Evolutionary conservation across 2,329 filamentous ascomycete genomes (phyloP).

Genomic region (Macrophomina tecta): DNA sequence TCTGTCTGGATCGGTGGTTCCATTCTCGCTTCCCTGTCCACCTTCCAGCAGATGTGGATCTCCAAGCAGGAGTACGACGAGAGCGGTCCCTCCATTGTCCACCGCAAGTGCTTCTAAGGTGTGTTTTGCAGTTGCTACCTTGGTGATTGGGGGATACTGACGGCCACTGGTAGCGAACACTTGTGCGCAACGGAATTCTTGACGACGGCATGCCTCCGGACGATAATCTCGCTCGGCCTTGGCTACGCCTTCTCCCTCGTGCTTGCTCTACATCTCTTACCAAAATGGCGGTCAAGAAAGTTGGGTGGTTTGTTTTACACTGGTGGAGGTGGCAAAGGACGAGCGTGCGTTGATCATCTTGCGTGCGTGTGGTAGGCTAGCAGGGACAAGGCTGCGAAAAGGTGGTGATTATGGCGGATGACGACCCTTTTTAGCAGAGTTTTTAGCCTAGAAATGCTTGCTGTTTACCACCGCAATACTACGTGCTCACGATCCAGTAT

Average conservation of each 20-base stretch:
- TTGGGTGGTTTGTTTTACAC: conserved; percentile 28
- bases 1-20: conserved; percentile 99
- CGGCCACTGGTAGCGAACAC: conserved; percentile 35
- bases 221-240: conserved; percentile 23
- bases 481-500: conserved; percentile 6
- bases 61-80: conserved; percentile 99
- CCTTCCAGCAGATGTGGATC: conserved; percentile 99
- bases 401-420: conserved; percentile 24
- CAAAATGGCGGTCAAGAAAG: conserved; percentile 28
- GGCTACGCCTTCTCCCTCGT: conserved; percentile 27
- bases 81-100: conserved; percentile 98
- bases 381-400: conserved; percentile 24
- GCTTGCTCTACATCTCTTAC: conserved; percentile 28
- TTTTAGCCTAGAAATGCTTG: conserved; percentile 27
- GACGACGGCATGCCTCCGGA: conserved; percentile 25
- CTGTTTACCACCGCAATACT: conserved; percentile 26
- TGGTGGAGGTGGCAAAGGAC: conserved; percentile 23
- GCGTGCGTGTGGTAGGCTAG: conserved; percentile 25
- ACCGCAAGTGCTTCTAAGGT: conserved; percentile 99
- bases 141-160: conserved; percentile 19
- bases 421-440: conserved; percentile 26
- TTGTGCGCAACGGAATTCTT: conserved; percentile 18
- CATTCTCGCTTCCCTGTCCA: conserved; percentile 98
- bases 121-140: conserved; percentile 34
- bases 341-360: conserved; percentile 27